Base-by-base conservation (phyloP, 495 filamentous ascomycete species). In the Poronia punctata region DNA sequence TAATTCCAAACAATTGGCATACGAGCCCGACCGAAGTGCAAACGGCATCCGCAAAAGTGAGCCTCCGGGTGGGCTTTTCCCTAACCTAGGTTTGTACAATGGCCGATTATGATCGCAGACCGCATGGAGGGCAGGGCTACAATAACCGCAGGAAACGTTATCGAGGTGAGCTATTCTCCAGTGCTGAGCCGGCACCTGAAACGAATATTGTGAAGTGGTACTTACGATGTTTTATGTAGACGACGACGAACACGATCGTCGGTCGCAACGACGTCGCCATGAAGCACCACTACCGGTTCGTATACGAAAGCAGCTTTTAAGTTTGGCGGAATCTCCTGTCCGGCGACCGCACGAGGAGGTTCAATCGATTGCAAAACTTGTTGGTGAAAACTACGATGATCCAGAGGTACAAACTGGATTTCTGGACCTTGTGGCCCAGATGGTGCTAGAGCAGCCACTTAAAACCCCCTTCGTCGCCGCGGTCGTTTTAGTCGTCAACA, bases 381-480 rank as follows among this genome's bases (percentile, higher is more conserved):
- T 93, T 14, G 71, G 78, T 14, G 83, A 92, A 10, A 83, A 87
- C 60, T 86, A 79, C 43, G 85, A 93, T 3, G 87, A 96, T 47
- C 53, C 62, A 34, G 80, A 81, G 46, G 59, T 93, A 16, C 72
- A 74, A 35, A 68, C 67, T 28, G 76, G 74, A 31, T 89, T 90
- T 50, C 63, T 83, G 38, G 77, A 83, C 40, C 69, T 90, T 20
- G 62, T 80, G 15, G 61, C 90, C 33, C 83, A 87, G 56, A 71
- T 97, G 41, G 69, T 82, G 28, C 52, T 88, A 15, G 92, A 99
- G 64, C 92, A 99, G 62, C 90, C 93, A 0, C 81, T 99, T 62
- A 96, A 96, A 66, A 90, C 88, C 37, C 93, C 92, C 2, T 96
- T 95, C 58, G 71, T 92, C 37, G 88, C 88, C 19, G 83, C 82